These are phyloP conservation scores for Microbotryum scabiosae DNA, from an alignment of 1,284 basidiomycete species.

Conservation along the genomic window DNA sequence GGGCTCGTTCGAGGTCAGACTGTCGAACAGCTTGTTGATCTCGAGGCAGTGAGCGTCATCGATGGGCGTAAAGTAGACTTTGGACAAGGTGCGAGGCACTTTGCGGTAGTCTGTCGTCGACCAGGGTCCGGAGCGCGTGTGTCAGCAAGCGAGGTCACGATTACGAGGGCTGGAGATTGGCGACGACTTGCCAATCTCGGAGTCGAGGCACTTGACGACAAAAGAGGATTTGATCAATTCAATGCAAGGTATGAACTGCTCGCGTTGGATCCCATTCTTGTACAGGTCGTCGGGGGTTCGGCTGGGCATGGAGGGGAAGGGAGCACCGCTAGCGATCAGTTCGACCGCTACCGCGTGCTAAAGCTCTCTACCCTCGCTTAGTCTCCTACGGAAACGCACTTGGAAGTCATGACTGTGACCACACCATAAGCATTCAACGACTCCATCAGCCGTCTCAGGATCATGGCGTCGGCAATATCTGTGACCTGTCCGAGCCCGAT, in stretches of 20 bases:
- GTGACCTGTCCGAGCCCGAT: slow-evolving; percentile 56
- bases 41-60: slow-evolving; percentile 57
- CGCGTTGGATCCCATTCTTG: slow-evolving; percentile 96
- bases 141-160: background rate
- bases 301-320: slow-evolving; percentile 44
- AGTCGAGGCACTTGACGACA: slow-evolving; percentile 83
- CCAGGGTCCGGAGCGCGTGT: slow-evolving; percentile 1
- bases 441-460: slow-evolving; percentile 81
- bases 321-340: background rate
- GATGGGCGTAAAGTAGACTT: slow-evolving; percentile 82
- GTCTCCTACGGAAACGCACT: slow-evolving; percentile 50
- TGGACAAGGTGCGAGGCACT: slow-evolving; percentile 76
- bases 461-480: slow-evolving; percentile 98
- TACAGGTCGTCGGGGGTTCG: slow-evolving; percentile 96
- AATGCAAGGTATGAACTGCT: slow-evolving; percentile 93
- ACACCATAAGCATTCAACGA: slow-evolving; percentile 78
- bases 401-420: slow-evolving; percentile 91
- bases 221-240: slow-evolving; percentile 82
- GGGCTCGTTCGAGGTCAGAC: slow-evolving; percentile 52
- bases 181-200: slow-evolving; percentile 65
- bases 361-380: too few species aligned
- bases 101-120: slow-evolving; percentile 69
- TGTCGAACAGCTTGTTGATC: slow-evolving; percentile 72
- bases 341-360: too few species aligned
- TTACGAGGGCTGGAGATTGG: background rate